Evolutionary conservation across 441 rosid species (phyloP).

Genomic region (Adansonia rubrostipa): DNA sequence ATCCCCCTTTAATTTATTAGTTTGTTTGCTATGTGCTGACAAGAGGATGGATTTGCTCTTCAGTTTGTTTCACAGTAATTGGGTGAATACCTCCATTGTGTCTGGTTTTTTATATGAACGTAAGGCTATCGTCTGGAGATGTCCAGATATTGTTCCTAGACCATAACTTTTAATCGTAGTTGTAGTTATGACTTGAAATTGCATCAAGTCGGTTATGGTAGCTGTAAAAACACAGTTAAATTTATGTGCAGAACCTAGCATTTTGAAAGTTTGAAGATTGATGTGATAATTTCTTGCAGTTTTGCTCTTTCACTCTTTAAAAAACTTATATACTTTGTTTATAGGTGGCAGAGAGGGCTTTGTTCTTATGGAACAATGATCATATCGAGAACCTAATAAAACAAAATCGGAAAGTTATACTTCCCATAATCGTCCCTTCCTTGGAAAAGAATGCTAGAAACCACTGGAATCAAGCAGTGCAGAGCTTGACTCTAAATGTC

Average conservation of each 20-base stretch:
- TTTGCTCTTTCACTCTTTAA: background rate
- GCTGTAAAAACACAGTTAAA: background rate
- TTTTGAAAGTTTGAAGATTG: background rate
- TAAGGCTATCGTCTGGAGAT: background rate
- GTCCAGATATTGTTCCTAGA: background rate
- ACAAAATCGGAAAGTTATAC: constrained; percentile 72
- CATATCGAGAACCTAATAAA: constrained; percentile 80
- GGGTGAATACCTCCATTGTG: background rate
- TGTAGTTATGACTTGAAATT: background rate
- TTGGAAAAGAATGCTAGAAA: constrained; percentile 70
- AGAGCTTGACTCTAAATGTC: constrained; percentile 82
- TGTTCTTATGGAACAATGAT: constrained; percentile 92
- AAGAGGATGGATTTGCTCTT: background rate
- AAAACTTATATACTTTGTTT: background rate
- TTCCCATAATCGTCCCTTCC: constrained; percentile 84
- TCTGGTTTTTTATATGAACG: background rate
- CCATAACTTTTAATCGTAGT: background rate
- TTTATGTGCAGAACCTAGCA: background rate
- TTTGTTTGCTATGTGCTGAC: background rate
- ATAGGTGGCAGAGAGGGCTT: constrained; percentile 91
- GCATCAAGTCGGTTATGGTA: background rate
- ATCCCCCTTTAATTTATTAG: background rate
- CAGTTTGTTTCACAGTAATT: background rate
- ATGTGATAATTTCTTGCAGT: background rate
- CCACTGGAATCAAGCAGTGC: constrained; percentile 93